Conservation (phyloP, 148 eudicot genomes). For the Chenopodium quinoa region DNA sequence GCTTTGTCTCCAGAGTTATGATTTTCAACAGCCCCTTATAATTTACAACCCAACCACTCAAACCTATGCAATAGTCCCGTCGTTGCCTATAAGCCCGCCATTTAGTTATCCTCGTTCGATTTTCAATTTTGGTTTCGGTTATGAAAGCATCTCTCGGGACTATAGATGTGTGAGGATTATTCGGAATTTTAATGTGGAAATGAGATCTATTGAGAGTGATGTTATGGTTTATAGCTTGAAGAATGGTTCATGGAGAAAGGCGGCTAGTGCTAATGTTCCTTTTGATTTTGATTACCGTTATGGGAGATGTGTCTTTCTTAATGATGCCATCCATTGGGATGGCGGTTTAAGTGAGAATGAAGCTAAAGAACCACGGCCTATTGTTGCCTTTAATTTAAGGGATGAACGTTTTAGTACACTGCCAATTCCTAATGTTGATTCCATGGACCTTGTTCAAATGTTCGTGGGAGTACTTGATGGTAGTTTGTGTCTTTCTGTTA, state of each 20-base stretch:
- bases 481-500: slow-evolving; percentile 17
- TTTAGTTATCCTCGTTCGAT: too few species aligned
- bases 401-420: background rate
- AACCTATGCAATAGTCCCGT: background rate
- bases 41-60: slow-evolving; percentile 14
- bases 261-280: background rate
- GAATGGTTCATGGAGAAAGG: slow-evolving; percentile 2
- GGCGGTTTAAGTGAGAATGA: background rate
- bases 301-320: background rate
- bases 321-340: slow-evolving; percentile 22
- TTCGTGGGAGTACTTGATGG: slow-evolving; percentile 11
- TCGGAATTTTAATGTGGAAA: too few species aligned
- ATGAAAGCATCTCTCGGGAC: too few species aligned
- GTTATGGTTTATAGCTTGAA: too few species aligned
- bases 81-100: background rate
- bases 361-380: background rate
- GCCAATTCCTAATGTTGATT: background rate
- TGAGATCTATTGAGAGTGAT: too few species aligned
- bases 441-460: background rate
- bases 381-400: slow-evolving; percentile 5
- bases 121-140: too few species aligned
- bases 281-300: background rate
- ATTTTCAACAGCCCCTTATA: background rate
- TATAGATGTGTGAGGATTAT: too few species aligned
- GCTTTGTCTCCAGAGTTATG: background rate